Evolutionary conservation across 2,329 filamentous ascomycete species (phyloP), one percentile per base, ranked within the genome.

Genomic region (Fusarium cicatricum): DNA sequence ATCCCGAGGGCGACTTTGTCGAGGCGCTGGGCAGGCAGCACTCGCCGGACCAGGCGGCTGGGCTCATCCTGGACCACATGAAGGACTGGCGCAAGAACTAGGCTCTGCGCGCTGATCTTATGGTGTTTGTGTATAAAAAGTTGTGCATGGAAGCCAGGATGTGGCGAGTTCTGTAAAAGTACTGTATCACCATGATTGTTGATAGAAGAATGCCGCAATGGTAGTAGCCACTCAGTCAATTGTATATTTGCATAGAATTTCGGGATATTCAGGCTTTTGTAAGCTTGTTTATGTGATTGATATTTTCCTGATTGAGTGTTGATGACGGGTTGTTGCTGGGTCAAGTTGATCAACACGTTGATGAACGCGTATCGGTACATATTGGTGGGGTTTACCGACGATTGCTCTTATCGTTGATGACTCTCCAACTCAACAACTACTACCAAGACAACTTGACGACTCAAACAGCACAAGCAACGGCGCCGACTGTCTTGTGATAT

Each of bases 1-100:
- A 98, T 74, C 95, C 95, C 0, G 93, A 98, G 67, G 94, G 94
- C 16, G 93, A 99, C 74, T 99, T 99, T 75, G 94, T 99, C 23
- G 96, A 99, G 80, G 96, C 93, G 11, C 88, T 99, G 70, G 95
- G 95, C 15, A 83, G 95, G 60, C 95, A 99, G 77, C 93, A 98
- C 77, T 96, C 91, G 36, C 91, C 94, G 1, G 89, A 95, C 60
- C 85, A 91, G 69, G 95, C 89, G 1, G 90, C 93, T 7, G 88
- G 87, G 76, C 80, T 97, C 53, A 97, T 99, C 50, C 76, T 89
- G 56, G 88, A 90, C 59, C 95, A 99, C 75, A 89, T 98, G 72
- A 89, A 88, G 69, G 83, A 85, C 52, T 85, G 82, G 71, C 37
- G 45, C n/a, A 61, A 64, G 51, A 61, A 61, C 45, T 62, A 52